A percentile compares a stretch with the other conserved stretches of the same genome.
phyloP scores from a whole-genome alignment of 495 filamentous ascomycete species.

The Aspergillus biplanus region DNA sequence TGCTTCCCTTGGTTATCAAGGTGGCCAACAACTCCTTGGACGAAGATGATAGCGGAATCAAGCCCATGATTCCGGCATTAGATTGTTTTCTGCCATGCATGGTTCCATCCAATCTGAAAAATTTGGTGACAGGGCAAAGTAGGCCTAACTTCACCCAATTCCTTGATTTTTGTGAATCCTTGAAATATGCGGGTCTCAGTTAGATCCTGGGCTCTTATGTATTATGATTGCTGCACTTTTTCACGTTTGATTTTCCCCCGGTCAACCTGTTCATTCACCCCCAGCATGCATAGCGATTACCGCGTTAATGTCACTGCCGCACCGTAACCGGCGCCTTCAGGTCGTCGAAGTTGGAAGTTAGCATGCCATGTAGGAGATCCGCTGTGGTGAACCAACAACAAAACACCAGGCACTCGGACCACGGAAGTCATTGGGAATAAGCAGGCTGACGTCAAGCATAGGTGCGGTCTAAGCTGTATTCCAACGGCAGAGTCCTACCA shows the following conservation, averaged over 20 bases:
- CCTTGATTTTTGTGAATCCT: conserved; percentile 1
- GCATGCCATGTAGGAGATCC: too few species aligned
- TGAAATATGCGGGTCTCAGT: conserved; percentile 3
- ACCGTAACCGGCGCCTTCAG: too few species aligned
- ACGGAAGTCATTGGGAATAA: too few species aligned
- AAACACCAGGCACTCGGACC: too few species aligned
- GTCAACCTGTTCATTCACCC: too few species aligned
- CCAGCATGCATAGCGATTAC: too few species aligned
- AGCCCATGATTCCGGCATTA: conserved; percentile 6
- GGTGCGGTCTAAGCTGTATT: too few species aligned
- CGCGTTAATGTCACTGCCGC: too few species aligned
- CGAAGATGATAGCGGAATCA: conserved; percentile 3
- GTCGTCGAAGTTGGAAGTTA: too few species aligned
- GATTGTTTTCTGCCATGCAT: conserved; percentile 3
- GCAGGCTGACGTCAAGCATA: too few species aligned
- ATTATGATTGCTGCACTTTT: background rate
- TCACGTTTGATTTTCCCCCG: background rate
- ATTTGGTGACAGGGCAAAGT: background rate
- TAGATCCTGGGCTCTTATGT: background rate
- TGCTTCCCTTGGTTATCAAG: background rate
- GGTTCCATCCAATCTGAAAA: background rate
- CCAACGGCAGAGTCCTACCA: too few species aligned
- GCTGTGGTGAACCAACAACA: too few species aligned
- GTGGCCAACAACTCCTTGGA: background rate
- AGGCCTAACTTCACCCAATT: background rate